These are phyloP conservation scores for Plasmopara halstedii DNA, from an alignment of 352 stramenopile species.

Conservation along the genomic window DNA sequence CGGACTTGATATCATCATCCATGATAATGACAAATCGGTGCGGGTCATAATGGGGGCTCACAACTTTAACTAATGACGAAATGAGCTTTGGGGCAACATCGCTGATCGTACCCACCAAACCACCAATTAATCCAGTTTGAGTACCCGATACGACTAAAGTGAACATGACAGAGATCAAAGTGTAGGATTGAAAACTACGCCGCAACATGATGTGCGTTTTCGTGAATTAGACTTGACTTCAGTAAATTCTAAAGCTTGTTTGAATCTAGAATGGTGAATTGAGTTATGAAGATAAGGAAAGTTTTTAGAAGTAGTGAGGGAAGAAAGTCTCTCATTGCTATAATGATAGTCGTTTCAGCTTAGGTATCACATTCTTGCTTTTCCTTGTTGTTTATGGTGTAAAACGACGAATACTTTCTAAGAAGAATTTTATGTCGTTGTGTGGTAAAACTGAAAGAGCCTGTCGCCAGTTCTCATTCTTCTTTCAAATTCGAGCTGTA, in stretches of 20 bases:
- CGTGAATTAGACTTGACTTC: not conserved
- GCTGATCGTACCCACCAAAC: constrained; percentile 1
- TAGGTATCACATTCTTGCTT: not conserved
- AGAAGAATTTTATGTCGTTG: not conserved
- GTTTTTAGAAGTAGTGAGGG: too few species aligned
- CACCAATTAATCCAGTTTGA: constrained; percentile 2
- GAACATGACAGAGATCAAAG: constrained; percentile 3
- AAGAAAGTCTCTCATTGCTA: not conserved
- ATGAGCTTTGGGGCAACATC: not conserved
- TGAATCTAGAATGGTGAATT: constrained; percentile 28
- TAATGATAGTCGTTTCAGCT: not conserved
- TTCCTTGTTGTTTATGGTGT: constrained; percentile 13
- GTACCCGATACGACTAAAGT: constrained; percentile 6
- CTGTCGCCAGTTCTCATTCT: constrained; percentile 2
- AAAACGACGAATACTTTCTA: constrained; percentile 15
- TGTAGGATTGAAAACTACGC: constrained; percentile 4
- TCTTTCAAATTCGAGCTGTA: constrained; percentile 16
- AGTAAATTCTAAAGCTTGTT: constrained; percentile 8
- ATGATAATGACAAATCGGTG: constrained; percentile 16
- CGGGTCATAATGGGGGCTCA: constrained; percentile 2
- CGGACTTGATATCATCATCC: constrained; percentile 1
- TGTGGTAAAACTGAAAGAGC: constrained; percentile 10
- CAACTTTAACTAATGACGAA: constrained; percentile 12
- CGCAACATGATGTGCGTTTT: constrained; percentile 13
- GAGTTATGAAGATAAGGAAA: constrained; percentile 19